Base-by-base conservation (phyloP, 768 basidiomycete genomes). In the Leccinum ochraceum region DNA sequence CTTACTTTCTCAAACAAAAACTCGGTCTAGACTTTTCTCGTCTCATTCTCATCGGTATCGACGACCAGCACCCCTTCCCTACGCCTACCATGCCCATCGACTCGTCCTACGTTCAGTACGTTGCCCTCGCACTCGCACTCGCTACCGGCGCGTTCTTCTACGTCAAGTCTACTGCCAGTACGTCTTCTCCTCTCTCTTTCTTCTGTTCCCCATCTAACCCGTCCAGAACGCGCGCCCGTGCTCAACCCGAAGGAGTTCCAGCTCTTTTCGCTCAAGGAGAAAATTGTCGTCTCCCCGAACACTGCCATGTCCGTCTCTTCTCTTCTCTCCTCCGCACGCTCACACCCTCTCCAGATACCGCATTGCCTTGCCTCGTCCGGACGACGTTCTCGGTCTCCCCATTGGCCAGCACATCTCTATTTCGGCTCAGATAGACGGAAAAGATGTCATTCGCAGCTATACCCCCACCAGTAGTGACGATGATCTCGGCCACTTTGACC, bases 321-420 rank as follows among this genome's bases (percentile, higher is more conserved):
- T 24, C 28, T 10, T 20, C 54, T 16, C 3, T 11, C 46, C 26
- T 3, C 6, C 14, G 16, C 30, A 2, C 24, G 10, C n/a, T 57
- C 53, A 37, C 17, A 20, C 53, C 11, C 50, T 49, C 56, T 42
- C 48, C 69, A 97, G 95, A 67, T 98, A 98, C 81, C 94, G 94
- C 60, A 97, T 97, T 76, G 86, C 82, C 24, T 83, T 98, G 17
- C 92, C 93, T 36, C 80, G 82, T 63, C 69, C 83, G 9, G 82
- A 85, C 36, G 90, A 92, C 71, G 79, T 89, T 55, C 88, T 99
- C 16, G 96, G 96, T 59, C 88, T 99, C 3, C 97, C 97, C 60
- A 88, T 94, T 64, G 97, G 97, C 54, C 94, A 98, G 78, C 97
- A 99, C 81, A 93, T 99, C 69, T 88, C 92, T 53, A 83, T 99